Base-by-base conservation (phyloP, 2,329 filamentous ascomycete species). In the Tolypocladium pustulatum region DNA sequence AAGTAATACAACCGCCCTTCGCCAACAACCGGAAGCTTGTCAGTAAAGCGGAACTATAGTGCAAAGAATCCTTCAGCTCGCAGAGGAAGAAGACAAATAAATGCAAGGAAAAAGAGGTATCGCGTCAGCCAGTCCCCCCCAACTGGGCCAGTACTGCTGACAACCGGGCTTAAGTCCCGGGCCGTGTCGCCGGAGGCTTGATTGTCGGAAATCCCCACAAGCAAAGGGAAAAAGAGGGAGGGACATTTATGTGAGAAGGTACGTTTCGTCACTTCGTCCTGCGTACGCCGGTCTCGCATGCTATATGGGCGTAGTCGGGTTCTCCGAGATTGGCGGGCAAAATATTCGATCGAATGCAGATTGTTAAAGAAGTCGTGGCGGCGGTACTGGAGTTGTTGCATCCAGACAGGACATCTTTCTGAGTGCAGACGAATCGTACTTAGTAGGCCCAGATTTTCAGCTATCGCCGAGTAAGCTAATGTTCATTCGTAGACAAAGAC, bases 361-460 rank as follows among this genome's bases (percentile, higher is more conserved):
- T 68, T 62, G 62, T 65, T 54, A 62, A 66, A 65, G 61, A 64
- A 61, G 63, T 61, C 62, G 61, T 52, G 49, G 49, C 60, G 62
- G 65, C 60, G 63, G 62, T 63, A 64, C 65, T 68, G 63, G 66
- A 62, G 63, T 68, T 66, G 64, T 58, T 66, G 66, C 65, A 67
- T 67, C 66, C 66, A 67, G 63, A 64, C 61, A 65, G 65, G 65
- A 64, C 61, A 59, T 63, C 61, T 58, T 60, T 68, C 60, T 63
- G 49, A 61, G 65, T 61, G 62, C 58, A 58, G 62, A 62, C 62
- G 60, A 61, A 54, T 34, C 57, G 65, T 49, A 38, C 43, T 76
- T 87, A 90, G 78, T 88, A 91, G 63, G 89, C 89, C 89, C 89
- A 93, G 73, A 93, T 86, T 83, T 91, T 92, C 75, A 93, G 87